Evolutionary conservation across 1,139 yeast species (phyloP).

Genomic region (Saccharomycopsis hybrid): DNA sequence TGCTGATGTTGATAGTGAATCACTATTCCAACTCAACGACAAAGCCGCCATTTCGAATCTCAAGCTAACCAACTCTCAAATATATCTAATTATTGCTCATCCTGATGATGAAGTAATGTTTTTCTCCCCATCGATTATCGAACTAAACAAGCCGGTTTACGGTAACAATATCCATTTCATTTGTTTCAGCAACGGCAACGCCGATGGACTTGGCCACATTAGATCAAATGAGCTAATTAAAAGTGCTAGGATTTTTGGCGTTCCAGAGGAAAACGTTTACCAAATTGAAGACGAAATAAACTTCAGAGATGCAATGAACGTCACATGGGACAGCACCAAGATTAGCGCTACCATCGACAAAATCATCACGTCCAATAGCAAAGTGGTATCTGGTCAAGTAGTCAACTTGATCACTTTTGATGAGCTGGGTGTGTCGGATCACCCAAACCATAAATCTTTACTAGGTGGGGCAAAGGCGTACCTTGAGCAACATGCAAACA

Average conservation of each 20-base stretch:
- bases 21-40: too few species aligned
- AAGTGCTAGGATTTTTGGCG: constrained; percentile 57
- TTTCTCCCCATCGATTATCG: constrained; percentile 73
- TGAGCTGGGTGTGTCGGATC: constrained; percentile 72
- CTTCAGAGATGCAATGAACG: constrained; percentile 67
- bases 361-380: constrained; percentile 14
- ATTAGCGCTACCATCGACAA: constrained; percentile 32
- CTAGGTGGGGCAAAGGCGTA: constrained; percentile 49
- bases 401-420: constrained; percentile 63
- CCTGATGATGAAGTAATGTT: constrained; percentile 99
- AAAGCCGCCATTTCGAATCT: neutral
- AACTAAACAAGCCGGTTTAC: constrained; percentile 41
- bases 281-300: constrained; percentile 40
- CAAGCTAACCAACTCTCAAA: constrained; percentile 7
- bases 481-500: constrained; percentile 20
- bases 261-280: constrained; percentile 38
- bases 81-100: constrained; percentile 73
- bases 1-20: neutral
- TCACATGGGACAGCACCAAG: constrained; percentile 52
- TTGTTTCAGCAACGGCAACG: constrained; percentile 77
- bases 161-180: constrained; percentile 50
- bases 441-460: constrained; percentile 75
- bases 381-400: neutral
- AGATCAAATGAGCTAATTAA: constrained; percentile 53
- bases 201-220: constrained; percentile 60